Base-by-base conservation (phyloP, 2,329 filamentous ascomycete genomes). In the Aspergillus ustus region DNA sequence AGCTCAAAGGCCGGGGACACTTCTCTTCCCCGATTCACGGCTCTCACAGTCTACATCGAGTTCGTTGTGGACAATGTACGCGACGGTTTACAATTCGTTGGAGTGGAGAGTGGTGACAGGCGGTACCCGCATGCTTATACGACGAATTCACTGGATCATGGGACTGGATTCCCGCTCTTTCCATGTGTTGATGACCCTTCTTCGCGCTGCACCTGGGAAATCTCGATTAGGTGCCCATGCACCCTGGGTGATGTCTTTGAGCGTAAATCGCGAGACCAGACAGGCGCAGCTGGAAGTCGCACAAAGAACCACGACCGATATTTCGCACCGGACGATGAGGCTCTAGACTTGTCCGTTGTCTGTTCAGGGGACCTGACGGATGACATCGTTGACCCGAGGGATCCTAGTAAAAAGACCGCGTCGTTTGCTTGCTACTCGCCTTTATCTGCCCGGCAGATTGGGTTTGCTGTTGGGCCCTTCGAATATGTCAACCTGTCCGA, bases 41-140 rank as follows among this genome's bases (percentile, higher is more conserved):
- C 87, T n/a, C 72, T 91, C 52, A 84, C 81, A 52, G 73, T 92
- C 49, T 83, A 85, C 51, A 90, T 97, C 60, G 91, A 95, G 37
- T 99, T 97, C 72, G 82, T 84, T 22, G 87, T 92, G 37, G 87
- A 87, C 54, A 87, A 87, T 68, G 89, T 93, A 54, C 85, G 92
- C 50, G 95, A 99, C 74, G 94, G 92, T 22, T 77, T 98, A 61
- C 93, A 97, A 63, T 99, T 97, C 77, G 91, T 96, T 17, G 93
- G 95, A 4, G 85, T 95, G 43, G 88, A 92, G 49, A 88, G 89
- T 60, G 86, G 89, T 54, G 94, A 97, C 73, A 83, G 83, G 59
- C 87, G 93, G 63, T 99, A 93, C 75, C 93, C 95, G 0, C 94
- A 99, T 79, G 89, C 91, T 52, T 99, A 96, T 75, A 96, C 94